Evolutionary conservation across 768 basidiomycete genomes (phyloP), one percentile per base, ranked within the genome.

Genomic region (Trametes cinnabarina): DNA sequence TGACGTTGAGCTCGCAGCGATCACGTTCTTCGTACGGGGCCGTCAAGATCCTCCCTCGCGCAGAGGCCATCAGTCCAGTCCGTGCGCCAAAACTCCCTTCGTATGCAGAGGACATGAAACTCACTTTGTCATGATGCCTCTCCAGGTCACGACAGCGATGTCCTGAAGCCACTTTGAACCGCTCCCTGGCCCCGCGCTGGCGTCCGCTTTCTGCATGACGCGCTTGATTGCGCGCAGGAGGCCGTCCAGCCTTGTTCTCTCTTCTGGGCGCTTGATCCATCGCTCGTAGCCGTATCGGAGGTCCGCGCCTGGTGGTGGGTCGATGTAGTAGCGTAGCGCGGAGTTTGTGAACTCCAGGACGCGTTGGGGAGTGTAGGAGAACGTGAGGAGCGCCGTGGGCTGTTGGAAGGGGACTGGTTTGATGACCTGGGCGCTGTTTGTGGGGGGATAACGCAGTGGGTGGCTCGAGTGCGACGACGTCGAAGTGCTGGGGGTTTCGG

Each of bases 91-190:
- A 6, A 4, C 10, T 4, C 22, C 9, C 35, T 9, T 12, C 17
- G 19, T 3, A 23, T 20, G n/a, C 12, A 23, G 34, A 39, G 15
- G 28, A 7, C 43, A 32, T 3, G 14, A 14, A 41, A 69, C 80
- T 75, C 70, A 92, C 89, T 86, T 92, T 58, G 92, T 93, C 78
- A 92, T 83, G 51, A 92, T 80, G 11, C 92, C 92, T 66, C 92
- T 78, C 92, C 92, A 94, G 10, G 80, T 75, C 50, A 90, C 77
- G 26, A 87, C 79, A 1, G 77, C 80, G 25, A 87, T 76, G 53
- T 81, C 82, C 23, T 73, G 75, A 19, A 64, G 60, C 64, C 66
- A 68, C 22, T 63, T 55, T 19, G 70, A 69, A 15, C 77, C 65
- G 26, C 71, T 66, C 0, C 68, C 61, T 8, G 50, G 37, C 2